Evolutionary conservation across 78 protist genomes (phyloP).

Genomic region (Andalucia godoyi): DNA sequence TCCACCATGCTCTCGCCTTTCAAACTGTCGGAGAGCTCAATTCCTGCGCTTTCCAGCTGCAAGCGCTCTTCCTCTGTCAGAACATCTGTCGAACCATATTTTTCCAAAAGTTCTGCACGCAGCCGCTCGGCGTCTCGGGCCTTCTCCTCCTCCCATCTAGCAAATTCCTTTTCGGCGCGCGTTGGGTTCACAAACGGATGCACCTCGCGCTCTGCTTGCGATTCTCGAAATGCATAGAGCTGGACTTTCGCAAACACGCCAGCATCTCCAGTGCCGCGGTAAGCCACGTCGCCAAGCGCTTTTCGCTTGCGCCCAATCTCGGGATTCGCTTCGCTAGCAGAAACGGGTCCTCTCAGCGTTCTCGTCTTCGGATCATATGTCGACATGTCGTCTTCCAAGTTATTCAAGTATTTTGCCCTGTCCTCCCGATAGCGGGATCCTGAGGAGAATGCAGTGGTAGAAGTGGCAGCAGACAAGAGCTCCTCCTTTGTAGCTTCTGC

Average conservation of each 20-base stretch:
- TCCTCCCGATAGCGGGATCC: slow-evolving; percentile 75
- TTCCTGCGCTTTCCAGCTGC: slow-evolving; percentile 21
- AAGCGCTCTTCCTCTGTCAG: slow-evolving; percentile 71
- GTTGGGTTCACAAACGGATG: no score
- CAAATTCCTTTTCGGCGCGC: no score
- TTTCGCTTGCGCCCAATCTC: no score
- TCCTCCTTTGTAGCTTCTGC: background rate
- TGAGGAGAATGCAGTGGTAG: background rate
- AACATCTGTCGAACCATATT: no score
- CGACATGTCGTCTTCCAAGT: slow-evolving; percentile 84
- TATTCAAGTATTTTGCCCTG: slow-evolving; percentile 91
- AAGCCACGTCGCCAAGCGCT: slow-evolving; percentile 81
- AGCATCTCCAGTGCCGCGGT: slow-evolving; percentile 68
- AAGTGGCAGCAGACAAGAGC: background rate
- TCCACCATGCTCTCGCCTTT: slow-evolving; percentile 52
- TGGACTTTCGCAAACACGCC: slow-evolving; percentile 48
- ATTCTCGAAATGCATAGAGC: no score
- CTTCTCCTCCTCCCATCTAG: background rate
- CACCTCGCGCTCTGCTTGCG: no score
- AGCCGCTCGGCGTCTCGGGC: background rate
- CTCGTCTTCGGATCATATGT: slow-evolving; percentile 96
- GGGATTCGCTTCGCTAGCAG: slow-evolving; percentile 14
- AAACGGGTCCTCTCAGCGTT: slow-evolving; percentile 87
- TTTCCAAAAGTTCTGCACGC: slow-evolving; percentile 15
- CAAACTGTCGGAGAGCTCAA: slow-evolving; percentile 63